Evolutionary conservation across 192 early-diverging fungal species (phyloP), one percentile per base, ranked within the genome.

Genomic region (Dimargaris xerosporica): DNA sequence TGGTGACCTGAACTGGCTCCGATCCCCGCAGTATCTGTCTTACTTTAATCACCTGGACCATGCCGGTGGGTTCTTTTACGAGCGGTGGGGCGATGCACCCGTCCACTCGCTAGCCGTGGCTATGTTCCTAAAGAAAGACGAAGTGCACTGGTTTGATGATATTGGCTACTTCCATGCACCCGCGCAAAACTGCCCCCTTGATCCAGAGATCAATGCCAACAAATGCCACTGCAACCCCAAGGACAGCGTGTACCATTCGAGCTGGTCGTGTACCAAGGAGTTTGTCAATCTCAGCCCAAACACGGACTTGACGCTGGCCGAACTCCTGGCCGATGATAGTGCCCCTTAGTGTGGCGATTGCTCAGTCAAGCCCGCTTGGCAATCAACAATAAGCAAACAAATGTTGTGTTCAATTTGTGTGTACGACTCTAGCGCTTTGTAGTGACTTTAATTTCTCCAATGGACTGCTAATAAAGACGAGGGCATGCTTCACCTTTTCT

Each of bases 61-160:
- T 17, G 56, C 62, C 11, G 65, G 65, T 26, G 65, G 65, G 30
- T 69, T 66, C 59, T 59, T 55, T 70, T 65, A 62, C 41, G 65
- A 78, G 54, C 75, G 82, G 3, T 88, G 85, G 86, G 83, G 86
- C 0, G 86, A 89, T 73, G 87, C 86, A 2, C 85, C 87, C 11
- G 78, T 87, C 0, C 87, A 88, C 63, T 79, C 80, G 3, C 81
- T 87, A 23, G 82, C 77, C 9, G 87, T 78, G 3, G 73, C 79
- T 9, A 42, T 87, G 43, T 63, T 83, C 45, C 64, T 89, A 44
- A 67, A 72, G 19, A 80, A 80, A 42, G 66, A 76, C 43, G 70
- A 87, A 58, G 73, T 89, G 19, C 84, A 87, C 62, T 89, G 81
- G 62, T 89, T 89, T 64, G 73, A 83, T 44, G 82, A 89, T 62